Evolutionary conservation across 352 stramenopile species (phyloP).

Genomic region (Pythium pyrilobum): DNA sequence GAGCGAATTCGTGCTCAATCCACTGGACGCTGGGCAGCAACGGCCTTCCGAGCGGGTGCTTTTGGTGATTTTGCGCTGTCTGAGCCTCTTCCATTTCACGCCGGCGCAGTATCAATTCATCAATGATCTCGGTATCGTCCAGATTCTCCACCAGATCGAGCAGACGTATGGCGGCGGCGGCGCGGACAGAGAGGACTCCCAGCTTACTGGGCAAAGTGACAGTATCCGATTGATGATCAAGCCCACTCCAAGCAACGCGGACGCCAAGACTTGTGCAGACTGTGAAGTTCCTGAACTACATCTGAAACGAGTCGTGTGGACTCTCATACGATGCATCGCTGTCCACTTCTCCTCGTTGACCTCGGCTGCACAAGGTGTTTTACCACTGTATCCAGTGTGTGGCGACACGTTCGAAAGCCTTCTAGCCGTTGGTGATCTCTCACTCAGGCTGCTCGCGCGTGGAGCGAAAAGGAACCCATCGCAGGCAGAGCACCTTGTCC

Average conservation of each 20-base stretch:
- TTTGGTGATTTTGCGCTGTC: slow-evolving; percentile 4
- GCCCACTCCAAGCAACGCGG: no score
- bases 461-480: no score
- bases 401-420: slow-evolving; percentile 5
- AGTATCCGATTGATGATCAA: slow-evolving; percentile 14
- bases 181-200: background rate
- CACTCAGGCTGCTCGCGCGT: background rate
- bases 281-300: background rate
- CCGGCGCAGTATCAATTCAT: slow-evolving; percentile 19
- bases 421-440: background rate
- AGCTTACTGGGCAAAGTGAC: background rate
- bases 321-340: background rate
- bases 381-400: slow-evolving; percentile 1
- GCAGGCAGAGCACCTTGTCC: background rate
- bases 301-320: background rate
- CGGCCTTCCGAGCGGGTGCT: background rate
- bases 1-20: background rate
- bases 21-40: background rate
- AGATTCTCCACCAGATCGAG: slow-evolving; percentile 2
- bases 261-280: background rate
- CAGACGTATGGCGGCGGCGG: background rate
- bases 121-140: slow-evolving; percentile 16
- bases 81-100: slow-evolving; percentile 9
- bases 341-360: slow-evolving; percentile 3
- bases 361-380: no score